Evolutionary conservation across 2,329 filamentous ascomycete species (phyloP), one percentile per base, ranked within the genome.

Genomic region (Aspergillus carbonarius): DNA sequence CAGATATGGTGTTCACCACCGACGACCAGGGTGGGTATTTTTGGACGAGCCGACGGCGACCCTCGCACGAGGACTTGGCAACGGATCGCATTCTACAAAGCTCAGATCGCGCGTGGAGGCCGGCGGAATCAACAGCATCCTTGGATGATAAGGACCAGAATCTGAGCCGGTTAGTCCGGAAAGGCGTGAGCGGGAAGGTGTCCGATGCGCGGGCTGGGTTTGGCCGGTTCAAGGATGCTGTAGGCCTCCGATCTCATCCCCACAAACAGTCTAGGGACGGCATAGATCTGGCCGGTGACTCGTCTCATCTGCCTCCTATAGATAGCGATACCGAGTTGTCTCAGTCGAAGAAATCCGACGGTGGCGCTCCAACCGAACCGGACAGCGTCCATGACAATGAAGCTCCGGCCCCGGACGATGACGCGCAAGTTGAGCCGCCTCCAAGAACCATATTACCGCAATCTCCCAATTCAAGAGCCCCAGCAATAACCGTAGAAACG

Each of bases 221-320:
- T 57, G 90, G 90, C 1, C 87, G 91, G 35, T 92, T 97, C 72
- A 93, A 93, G 70, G 92, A 93, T 70, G 91, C 88, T 2, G 89
- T 96, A 35, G 90, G 91, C 25, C 69, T 74, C 42, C 76, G 77
- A 20, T 76, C 74, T 20, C 75, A 79, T 64, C 70, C 76, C 42
- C 71, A 74, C 46, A 76, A 73, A 53, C 66, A 69, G 47, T 66
- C 72, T 10, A 75, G 73, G 61, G 76, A 79, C 6, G 69, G 66
- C 7, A 37, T 62, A 2, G 73, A 74, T 25, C 40, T 74, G 23
- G 66, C 68, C 30, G 62, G 63, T 47, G 72, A 75, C 52, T 55
- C 66, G 47, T 64, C 67, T 6, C 70, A 71, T 58, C 59, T 66
- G 23, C 64, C 69, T 52, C 59, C 61, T 2, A 58, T 69, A 4